Conservation (phyloP, 345 rosid species). For the Hypericum perforatum region DNA sequence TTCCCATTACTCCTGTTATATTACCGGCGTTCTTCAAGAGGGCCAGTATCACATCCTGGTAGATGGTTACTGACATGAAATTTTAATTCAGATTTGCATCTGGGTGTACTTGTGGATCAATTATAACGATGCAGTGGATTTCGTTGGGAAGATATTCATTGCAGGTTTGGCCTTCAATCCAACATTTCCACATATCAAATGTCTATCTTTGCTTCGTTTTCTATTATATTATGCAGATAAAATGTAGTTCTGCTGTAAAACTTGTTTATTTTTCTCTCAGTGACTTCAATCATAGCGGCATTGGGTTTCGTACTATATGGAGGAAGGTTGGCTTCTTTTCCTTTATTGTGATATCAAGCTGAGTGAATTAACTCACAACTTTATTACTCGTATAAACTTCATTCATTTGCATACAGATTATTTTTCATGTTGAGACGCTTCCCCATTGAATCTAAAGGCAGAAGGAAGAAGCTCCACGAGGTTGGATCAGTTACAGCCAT, state of each 20-base stretch:
- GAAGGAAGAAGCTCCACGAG: constrained; percentile 90
- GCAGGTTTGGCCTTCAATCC: constrained; percentile 38
- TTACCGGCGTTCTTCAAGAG: constrained; percentile 5
- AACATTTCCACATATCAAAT: not conserved
- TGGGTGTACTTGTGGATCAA: constrained; percentile 86
- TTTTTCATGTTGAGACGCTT: constrained; percentile 88
- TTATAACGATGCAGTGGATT: constrained; percentile 37
- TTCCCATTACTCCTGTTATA: constrained; percentile 7
- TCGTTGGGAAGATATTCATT: constrained; percentile 78
- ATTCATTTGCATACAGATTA: constrained; percentile 35
- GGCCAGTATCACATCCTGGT: no score
- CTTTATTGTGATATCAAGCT: not conserved
- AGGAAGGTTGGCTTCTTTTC: constrained; percentile 52
- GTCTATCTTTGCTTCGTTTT: not conserved
- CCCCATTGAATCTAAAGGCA: constrained; percentile 91
- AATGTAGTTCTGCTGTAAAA: not conserved
- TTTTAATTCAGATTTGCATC: constrained; percentile 46
- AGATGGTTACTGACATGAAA: no score
- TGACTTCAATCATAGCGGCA: constrained; percentile 33
- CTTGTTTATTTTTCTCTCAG: not conserved
- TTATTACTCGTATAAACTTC: not conserved
- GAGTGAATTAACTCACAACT: not conserved
- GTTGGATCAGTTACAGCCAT: constrained; percentile 93
- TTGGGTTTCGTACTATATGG: constrained; percentile 85
- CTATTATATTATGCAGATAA: not conserved